Base-by-base conservation (phyloP, 2,329 filamentous ascomycete genomes). In the Paradendryphiella salina region DNA sequence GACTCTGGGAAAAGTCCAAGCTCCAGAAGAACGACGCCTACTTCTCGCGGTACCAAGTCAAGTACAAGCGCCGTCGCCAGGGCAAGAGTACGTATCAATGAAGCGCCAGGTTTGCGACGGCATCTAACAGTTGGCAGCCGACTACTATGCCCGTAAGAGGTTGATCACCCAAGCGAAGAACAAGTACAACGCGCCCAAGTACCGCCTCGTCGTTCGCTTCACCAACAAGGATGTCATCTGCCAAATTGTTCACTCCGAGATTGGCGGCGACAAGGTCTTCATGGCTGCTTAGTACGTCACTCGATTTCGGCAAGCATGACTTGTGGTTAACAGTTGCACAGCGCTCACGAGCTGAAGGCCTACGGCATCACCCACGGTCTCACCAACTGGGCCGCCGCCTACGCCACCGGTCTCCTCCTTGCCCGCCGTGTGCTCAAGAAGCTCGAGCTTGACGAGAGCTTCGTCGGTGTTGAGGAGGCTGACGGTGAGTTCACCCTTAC, bases 121-220 rank as follows among this genome's bases (percentile, higher is more conserved):
- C 33, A 34, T 46, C 63, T 66, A 39, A 99, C 90, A 96, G 28
- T 40, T 46, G 38, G 43, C 54, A 99, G 63, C 94, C 83, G 94
- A 99, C 79, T 99, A 99, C 90, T 97, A 96, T 80, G 94, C 94
- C 77, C 93, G 94, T 79, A 97, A 97, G 90, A 89, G 94, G 76
- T 85, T 99, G 80, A 94, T 97, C 85, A 92, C 90, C 83, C 94
- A 99, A 86, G 94, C 94, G 82, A 99, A 97, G 90, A 99, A 99
- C 90, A 99, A 99, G 89, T 99, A 97, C 89, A 96, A 96, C 82
- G 89, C 94, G 63, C 94, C 94, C 81, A 99, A 99, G 87, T 97
- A 99, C 88, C 90, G 94, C 76, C 88, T 99, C 75, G 94, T 99
- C 67, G 90, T 99, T 77, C 94, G 94, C 79, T 96, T 96, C 88